A percentile compares a stretch with the other conserved stretches of the same genome.
Conservation (phyloP, 306 rosid genomes). For the Trifolium repens region DNA sequence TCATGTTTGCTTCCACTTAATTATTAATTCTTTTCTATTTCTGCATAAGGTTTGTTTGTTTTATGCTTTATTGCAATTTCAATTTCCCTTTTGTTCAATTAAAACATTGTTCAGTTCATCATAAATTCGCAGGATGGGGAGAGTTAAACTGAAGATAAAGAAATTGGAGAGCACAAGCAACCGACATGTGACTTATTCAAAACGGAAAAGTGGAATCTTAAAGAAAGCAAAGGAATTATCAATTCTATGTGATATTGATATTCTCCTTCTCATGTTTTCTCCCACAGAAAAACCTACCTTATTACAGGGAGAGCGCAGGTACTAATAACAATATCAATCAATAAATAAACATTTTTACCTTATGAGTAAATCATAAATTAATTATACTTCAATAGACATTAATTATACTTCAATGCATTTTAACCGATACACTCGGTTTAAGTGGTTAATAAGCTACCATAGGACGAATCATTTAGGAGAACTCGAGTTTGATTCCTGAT, state of each 20-base stretch:
- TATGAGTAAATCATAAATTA: background rate
- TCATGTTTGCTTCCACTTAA: background rate
- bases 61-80: background rate
- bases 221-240: conserved; percentile 83
- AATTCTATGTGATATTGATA: conserved; percentile 70
- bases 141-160: conserved; percentile 82
- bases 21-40: background rate
- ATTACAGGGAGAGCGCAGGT: conserved; percentile 76
- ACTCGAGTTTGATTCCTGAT: too few relatives aligned
- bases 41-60: conserved; percentile 19
- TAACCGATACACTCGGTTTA: too few relatives aligned
- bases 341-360: background rate
- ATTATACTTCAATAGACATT: too few relatives aligned
- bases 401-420: too few relatives aligned
- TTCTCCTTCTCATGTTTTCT: conserved; percentile 82
- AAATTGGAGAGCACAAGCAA: conserved; percentile 76
- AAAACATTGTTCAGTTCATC: background rate
- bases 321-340: conserved; percentile 28
- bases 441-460: too few relatives aligned
- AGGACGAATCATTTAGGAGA: too few relatives aligned
- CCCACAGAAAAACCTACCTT: conserved; percentile 72
- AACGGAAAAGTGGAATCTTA: conserved; percentile 69
- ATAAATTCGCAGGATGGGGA: conserved; percentile 70
- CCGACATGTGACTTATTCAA: conserved; percentile 74
- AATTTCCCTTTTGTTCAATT: conserved; percentile 1